phyloP scores from a whole-genome alignment of 768 basidiomycete genomes.

The Amyloporia xantha region DNA sequence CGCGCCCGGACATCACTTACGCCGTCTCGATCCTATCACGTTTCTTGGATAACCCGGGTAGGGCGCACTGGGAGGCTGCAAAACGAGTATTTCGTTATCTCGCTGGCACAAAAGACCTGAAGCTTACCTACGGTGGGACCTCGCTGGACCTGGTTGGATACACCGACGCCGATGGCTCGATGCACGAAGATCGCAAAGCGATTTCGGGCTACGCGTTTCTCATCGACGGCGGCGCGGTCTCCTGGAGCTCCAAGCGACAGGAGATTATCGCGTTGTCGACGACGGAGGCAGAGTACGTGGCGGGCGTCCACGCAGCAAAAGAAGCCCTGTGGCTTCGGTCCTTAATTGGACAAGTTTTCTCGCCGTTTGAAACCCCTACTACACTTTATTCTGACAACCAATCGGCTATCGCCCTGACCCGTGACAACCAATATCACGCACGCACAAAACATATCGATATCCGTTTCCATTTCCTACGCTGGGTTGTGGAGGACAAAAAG shows the following conservation, averaged over 20 bases:
- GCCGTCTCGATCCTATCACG: slow-evolving; percentile 23
- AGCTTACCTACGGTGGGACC: slow-evolving; percentile 10
- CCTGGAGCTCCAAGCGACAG: slow-evolving; percentile 38
- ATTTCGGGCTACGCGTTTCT: slow-evolving; percentile 28
- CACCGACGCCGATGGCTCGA: slow-evolving; percentile 11
- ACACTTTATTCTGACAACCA: slow-evolving; percentile 7
- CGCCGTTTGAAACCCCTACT: slow-evolving; percentile 4
- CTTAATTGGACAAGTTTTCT: not conserved
- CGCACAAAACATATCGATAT: slow-evolving; percentile 34
- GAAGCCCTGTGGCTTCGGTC: slow-evolving; percentile 31
- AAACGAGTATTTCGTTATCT: slow-evolving; percentile 22
- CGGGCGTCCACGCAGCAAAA: slow-evolving; percentile 24
- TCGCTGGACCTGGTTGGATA: slow-evolving; percentile 7
- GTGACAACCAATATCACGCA: slow-evolving; percentile 22
- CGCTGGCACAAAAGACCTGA: slow-evolving; percentile 8
- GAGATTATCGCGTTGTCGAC: slow-evolving; percentile 29
- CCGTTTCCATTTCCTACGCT: slow-evolving; percentile 25
- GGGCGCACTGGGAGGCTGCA: slow-evolving; percentile 17
- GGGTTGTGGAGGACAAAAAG: slow-evolving; percentile 15
- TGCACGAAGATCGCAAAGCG: slow-evolving; percentile 6
- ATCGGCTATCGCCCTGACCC: slow-evolving; percentile 21
- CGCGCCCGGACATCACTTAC: slow-evolving; percentile 30
- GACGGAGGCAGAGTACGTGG: slow-evolving; percentile 31
- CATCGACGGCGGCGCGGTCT: slow-evolving; percentile 28
- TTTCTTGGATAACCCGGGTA: slow-evolving; percentile 15